phyloP scores from a whole-genome alignment of 495 filamentous ascomycete species.

The Podospora anserina region DNA sequence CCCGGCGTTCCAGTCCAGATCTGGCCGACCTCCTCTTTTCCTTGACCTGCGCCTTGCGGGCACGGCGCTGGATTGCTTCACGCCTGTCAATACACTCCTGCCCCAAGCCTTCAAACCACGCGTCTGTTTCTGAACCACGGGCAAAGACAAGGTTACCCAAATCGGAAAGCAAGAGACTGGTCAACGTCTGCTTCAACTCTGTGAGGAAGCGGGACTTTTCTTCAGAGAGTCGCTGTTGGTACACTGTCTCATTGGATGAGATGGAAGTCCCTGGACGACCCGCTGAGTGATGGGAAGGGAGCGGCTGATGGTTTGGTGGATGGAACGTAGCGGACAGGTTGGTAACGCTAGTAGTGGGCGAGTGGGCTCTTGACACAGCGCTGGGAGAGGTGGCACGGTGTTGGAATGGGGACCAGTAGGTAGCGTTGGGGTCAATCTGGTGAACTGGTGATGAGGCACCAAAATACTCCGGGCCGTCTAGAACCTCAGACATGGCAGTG shows the following conservation, averaged over 20 bases:
- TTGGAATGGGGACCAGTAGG: slow-evolving; percentile 86
- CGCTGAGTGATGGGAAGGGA: slow-evolving; percentile 41
- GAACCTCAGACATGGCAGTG: slow-evolving; percentile 57
- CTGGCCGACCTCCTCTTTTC: slow-evolving; percentile 46
- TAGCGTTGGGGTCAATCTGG: slow-evolving; percentile 72
- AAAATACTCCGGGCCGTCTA: slow-evolving; percentile 69
- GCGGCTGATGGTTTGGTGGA: slow-evolving; percentile 37
- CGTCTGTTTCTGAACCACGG: slow-evolving; percentile 87
- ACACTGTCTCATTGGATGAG: slow-evolving; percentile 58
- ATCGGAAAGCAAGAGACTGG: slow-evolving; percentile 84
- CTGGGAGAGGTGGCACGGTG: slow-evolving; percentile 59
- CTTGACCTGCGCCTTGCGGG: slow-evolving; percentile 37
- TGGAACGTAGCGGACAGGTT: slow-evolving; percentile 48
- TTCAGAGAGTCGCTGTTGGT: slow-evolving; percentile 50
- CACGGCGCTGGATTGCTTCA: slow-evolving; percentile 57
- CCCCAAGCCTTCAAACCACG: slow-evolving; percentile 76
- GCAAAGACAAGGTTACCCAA: slow-evolving; percentile 80
- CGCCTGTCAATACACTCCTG: slow-evolving; percentile 74
- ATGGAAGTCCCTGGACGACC: slow-evolving; percentile 53
- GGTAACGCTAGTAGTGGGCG: slow-evolving; percentile 53
- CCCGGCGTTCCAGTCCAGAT: slow-evolving; percentile 43
- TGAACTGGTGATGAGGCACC: slow-evolving; percentile 64
- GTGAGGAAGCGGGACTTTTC: slow-evolving; percentile 65
- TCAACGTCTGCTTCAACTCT: slow-evolving; percentile 73
- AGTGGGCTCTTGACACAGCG: slow-evolving; percentile 54